Percentiles rank a stretch among this genome's conserved stretches.
Evolutionary conservation across 2,329 filamentous ascomycete genomes (phyloP).

Genomic region (Fusarium sp.): DNA sequence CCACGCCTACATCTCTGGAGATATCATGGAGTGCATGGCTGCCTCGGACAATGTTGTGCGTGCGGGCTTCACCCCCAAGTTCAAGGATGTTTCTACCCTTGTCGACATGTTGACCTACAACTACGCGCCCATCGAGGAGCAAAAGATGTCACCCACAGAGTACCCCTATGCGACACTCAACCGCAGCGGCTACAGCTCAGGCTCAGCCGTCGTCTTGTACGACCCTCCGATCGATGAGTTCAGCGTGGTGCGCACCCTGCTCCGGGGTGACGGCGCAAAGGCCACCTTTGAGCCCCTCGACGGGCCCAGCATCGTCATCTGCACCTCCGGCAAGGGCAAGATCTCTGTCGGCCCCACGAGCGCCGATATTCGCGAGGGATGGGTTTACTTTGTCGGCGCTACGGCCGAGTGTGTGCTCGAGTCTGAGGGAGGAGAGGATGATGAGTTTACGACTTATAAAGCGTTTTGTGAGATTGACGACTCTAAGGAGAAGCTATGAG

Average conservation of each 20-base stretch:
- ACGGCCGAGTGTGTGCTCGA: constrained; percentile 87
- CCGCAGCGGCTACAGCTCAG: constrained; percentile 81
- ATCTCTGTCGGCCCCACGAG: constrained; percentile 88
- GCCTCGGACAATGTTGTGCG: constrained; percentile 98
- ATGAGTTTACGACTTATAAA: constrained; percentile 88
- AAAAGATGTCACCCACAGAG: constrained; percentile 89
- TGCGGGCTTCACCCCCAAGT: constrained; percentile 97
- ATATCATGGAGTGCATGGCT: constrained; percentile 99
- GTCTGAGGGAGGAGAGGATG: constrained; percentile 68
- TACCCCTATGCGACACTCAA: constrained; percentile 91
- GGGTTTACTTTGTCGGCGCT: constrained; percentile 87
- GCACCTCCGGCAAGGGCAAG: constrained; percentile 83
- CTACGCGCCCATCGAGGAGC: constrained; percentile 92
- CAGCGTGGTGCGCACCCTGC: constrained; percentile 83
- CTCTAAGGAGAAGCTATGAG: constrained; percentile 45
- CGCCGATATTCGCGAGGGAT: constrained; percentile 78
- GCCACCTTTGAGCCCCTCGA: constrained; percentile 88
- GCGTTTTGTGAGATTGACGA: constrained; percentile 88
- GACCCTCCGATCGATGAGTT: constrained; percentile 98
- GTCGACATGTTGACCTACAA: constrained; percentile 94
- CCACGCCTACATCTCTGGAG: constrained; percentile 91
- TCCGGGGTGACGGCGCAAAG: constrained; percentile 80
- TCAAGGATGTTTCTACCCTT: constrained; percentile 93
- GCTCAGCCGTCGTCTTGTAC: constrained; percentile 80
- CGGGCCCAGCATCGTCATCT: constrained; percentile 93